phyloP scores from a whole-genome alignment of 2,329 filamentous ascomycete species.

The Cercospora brassicicola region DNA sequence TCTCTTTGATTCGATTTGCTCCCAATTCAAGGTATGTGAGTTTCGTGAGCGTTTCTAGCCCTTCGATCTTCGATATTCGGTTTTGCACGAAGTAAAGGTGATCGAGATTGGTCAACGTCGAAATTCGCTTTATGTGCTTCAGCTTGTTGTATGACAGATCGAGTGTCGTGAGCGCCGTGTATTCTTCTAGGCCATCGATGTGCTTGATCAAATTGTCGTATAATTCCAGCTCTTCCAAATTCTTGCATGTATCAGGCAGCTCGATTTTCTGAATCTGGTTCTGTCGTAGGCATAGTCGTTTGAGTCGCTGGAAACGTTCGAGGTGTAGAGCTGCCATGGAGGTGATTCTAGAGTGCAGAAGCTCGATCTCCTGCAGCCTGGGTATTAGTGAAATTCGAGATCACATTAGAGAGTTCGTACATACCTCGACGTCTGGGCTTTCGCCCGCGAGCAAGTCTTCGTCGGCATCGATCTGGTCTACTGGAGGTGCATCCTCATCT shows the following conservation, averaged over 20 bases:
- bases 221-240: conserved; percentile 79
- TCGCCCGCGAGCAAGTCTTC: conserved; percentile 66
- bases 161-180: conserved; percentile 72
- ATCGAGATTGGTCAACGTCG: conserved; percentile 71
- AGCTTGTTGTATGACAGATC: conserved; percentile 99
- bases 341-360: conserved; percentile 80
- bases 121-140: conserved; percentile 91
- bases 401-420: not conserved
- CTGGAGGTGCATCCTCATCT: conserved; percentile 65
- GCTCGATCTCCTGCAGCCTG: conserved; percentile 69
- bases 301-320: conserved; percentile 70
- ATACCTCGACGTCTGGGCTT: conserved; percentile 55
- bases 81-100: conserved; percentile 94
- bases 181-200: conserved; percentile 76
- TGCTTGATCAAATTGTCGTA: conserved; percentile 95
- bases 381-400: conserved; percentile 7
- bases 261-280: conserved; percentile 83
- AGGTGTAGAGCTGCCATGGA: conserved; percentile 77
- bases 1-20: conserved; percentile 86
- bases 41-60: conserved; percentile 70
- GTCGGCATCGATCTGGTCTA: conserved; percentile 76
- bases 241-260: conserved; percentile 64
- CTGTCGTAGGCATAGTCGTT: conserved; percentile 84
- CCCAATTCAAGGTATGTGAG: conserved; percentile 85
- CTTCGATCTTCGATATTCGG: conserved; percentile 85